Base-by-base conservation (phyloP, 306 rosid species). In the Trifolium dubium region DNA sequence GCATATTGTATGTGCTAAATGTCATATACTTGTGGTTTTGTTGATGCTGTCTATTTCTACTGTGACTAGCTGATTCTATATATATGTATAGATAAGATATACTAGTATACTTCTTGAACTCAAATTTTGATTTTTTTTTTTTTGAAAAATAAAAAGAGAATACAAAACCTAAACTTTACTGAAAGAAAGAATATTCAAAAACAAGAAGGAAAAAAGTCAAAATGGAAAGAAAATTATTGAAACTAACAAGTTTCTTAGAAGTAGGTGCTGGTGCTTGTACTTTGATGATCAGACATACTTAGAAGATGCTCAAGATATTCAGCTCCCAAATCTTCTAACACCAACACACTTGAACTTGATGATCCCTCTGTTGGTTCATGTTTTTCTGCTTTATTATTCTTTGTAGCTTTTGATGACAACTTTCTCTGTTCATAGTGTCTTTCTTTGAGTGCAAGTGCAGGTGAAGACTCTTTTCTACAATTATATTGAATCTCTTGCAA, bases 281-380 rank as follows among this genome's bases (percentile, higher is more conserved):
- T 28, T 40, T 50, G 79, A 49, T 81, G 71, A 0, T 81, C 85
- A 0, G 76, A 72, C 1, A 72, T 59, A 28, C 54, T 65, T 61
- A 88, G 64, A 67, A 89, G 92, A 10, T 87, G 77, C 55, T 89
- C 96, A 12, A 89, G 80, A 77, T 80, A 89, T 43, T 89, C 96
- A 34, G 68, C 86, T 39, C 96, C 96, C 77, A 89, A 78, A 10
- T 89, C 90, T 49, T 84, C 86, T 3, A 84, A 61, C 6, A 82
- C 88, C 46, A 87, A 66, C 12, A 77, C 62, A 65, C 2, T 19
- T 17, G 4, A 15, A 4, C 15, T 5, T 72, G 41, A 4, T 31
- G 39, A 11, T 19, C 9, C 71, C 53, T 83, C 63, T 43, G 69
- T 31, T 46, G 64, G 47, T 34, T 56, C 35, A 34, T 11, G 4